These are phyloP conservation scores for Fusarium bulbicola DNA, from an alignment of 2,329 filamentous ascomycete genomes.

Conservation along the genomic window DNA sequence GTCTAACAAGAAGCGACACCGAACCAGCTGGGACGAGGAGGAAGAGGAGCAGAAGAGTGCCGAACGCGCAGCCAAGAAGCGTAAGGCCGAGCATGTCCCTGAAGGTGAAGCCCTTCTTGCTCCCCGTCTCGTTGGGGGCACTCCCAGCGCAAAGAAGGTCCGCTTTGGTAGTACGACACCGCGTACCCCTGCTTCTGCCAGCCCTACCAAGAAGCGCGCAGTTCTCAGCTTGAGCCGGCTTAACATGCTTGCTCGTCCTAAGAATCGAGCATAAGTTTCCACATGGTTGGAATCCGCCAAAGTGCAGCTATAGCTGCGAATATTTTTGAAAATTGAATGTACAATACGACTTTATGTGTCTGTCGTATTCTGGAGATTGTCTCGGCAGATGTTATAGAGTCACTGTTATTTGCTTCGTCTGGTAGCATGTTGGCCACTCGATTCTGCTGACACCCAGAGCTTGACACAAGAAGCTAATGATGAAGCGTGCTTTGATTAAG, in stretches of 20 bases:
- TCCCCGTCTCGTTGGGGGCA: conserved; percentile 54
- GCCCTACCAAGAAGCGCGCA: conserved; percentile 61
- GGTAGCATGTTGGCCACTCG: neutral
- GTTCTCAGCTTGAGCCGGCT: conserved; percentile 67
- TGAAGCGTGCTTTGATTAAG: conserved; percentile 35
- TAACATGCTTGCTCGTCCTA: conserved; percentile 69
- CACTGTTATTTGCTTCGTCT: conserved; percentile 3
- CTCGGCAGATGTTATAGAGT: neutral
- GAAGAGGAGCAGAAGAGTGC: conserved; percentile 59
- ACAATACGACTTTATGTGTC: conserved; percentile 32
- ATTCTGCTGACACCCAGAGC: neutral
- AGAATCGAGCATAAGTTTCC: conserved; percentile 58
- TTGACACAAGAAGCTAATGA: conserved; percentile 27
- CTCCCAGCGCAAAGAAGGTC: conserved; percentile 51
- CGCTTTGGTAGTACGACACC: conserved; percentile 38
- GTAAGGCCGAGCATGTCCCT: conserved; percentile 58
- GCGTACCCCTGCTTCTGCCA: conserved; percentile 45
- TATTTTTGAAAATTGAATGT: conserved; percentile 24
- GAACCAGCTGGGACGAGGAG: conserved; percentile 66
- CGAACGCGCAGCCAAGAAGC: conserved; percentile 67
- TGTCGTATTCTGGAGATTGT: neutral
- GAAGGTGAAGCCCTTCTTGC: conserved; percentile 64
- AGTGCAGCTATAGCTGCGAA: neutral
- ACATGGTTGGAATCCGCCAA: neutral
- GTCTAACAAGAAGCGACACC: conserved; percentile 71